These are phyloP conservation scores for Microdochium paspali DNA, from an alignment of 2,329 filamentous ascomycete species.

Conservation along the genomic window DNA sequence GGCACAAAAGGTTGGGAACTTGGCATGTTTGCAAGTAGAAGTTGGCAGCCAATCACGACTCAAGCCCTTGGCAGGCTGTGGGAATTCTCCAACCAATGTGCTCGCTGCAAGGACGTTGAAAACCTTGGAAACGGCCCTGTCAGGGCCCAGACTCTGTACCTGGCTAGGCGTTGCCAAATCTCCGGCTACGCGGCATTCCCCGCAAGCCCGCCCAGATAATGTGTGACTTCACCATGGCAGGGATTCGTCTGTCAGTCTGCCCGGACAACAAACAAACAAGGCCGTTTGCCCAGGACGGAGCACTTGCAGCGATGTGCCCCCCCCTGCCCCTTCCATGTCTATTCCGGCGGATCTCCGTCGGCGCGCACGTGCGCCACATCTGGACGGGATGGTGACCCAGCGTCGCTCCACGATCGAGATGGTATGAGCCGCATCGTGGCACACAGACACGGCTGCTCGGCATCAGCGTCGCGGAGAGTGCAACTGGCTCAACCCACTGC, in stretches of 20 bases:
- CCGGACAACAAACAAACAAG: neutral
- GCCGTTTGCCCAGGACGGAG: no score
- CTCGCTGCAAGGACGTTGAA: neutral
- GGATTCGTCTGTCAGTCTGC: neutral
- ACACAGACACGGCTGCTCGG: no score
- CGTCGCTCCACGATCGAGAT: no score
- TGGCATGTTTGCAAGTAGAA: neutral
- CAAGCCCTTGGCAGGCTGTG: neutral
- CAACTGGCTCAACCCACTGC: no score
- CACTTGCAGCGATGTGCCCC: neutral
- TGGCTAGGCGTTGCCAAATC: neutral
- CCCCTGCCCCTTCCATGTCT: no score
- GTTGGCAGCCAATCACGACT: constrained; percentile 1
- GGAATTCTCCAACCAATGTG: neutral
- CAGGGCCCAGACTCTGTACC: no score
- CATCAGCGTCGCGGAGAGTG: no score
- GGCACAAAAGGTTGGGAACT: neutral
- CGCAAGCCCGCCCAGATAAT: neutral
- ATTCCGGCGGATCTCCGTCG: no score
- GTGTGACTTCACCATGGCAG: neutral
- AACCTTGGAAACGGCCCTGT: no score
- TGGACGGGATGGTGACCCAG: no score
- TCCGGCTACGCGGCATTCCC: neutral
- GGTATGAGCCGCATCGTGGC: no score
- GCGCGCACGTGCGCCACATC: no score